phyloP scores from a whole-genome alignment of 2,329 filamentous ascomycete species.

The Ascochyta viciae-villosae region DNA sequence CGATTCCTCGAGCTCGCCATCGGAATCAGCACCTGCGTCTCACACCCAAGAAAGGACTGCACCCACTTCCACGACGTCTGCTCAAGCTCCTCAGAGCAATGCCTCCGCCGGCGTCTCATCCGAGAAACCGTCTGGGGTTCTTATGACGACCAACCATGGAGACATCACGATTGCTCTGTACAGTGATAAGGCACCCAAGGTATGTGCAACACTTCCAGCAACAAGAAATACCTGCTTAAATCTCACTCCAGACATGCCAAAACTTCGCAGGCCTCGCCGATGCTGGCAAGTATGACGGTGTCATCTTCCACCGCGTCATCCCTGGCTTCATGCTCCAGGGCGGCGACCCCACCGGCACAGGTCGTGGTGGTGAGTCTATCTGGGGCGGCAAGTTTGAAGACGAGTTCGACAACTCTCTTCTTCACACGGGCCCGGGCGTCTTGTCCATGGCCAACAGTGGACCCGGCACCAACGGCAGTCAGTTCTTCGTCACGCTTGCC shows the following conservation, averaged over 20 bases:
- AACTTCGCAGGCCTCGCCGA: conserved; percentile 84
- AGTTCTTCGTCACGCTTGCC: conserved; percentile 95
- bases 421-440: conserved; percentile 90
- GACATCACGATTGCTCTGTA: conserved; percentile 88
- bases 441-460: conserved; percentile 96
- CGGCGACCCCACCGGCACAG: conserved; percentile 92
- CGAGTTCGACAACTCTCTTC: conserved; percentile 78
- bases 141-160: conserved; percentile 63
- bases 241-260: conserved; percentile 66
- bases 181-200: conserved; percentile 79
- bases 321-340: conserved; percentile 96
- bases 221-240: neutral
- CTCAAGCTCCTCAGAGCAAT: conserved; percentile 2
- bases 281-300: conserved; percentile 85
- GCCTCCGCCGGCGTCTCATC: neutral
- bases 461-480: conserved; percentile 89
- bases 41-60: neutral
- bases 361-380: conserved; percentile 85
- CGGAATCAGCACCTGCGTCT: neutral
- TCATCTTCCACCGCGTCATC: conserved; percentile 93
- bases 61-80: neutral
- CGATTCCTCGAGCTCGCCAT: neutral
- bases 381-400: conserved; percentile 95
- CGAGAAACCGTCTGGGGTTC: neutral
- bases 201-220: neutral